Evolutionary conservation across 2,329 filamentous ascomycete genomes (phyloP).

Genomic region (Talaromyces islandicus): DNA sequence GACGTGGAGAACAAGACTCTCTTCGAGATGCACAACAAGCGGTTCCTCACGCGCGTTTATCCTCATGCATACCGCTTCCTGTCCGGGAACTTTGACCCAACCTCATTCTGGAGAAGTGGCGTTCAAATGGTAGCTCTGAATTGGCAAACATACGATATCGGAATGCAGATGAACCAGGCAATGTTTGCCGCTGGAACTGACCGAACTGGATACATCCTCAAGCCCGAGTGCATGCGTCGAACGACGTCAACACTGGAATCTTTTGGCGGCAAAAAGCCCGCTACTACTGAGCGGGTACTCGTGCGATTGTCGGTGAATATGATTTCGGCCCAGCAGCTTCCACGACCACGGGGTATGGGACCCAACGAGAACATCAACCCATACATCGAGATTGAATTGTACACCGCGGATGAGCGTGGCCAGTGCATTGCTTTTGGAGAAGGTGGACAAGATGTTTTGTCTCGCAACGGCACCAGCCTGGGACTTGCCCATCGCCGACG

Average conservation of each 20-base stretch:
- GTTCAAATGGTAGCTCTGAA: conserved; percentile 98
- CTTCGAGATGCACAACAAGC: conserved; percentile 84
- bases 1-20: conserved; percentile 69
- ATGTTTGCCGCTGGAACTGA: conserved; percentile 93
- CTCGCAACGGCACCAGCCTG: conserved; percentile 59
- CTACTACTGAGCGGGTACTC: conserved; percentile 70
- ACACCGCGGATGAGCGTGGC: conserved; percentile 86
- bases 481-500: conserved; percentile 69
- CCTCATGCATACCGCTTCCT: conserved; percentile 74
- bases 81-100: conserved; percentile 91
- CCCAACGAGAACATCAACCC: conserved; percentile 75
- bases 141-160: conserved; percentile 95
- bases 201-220: conserved; percentile 85
- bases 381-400: conserved; percentile 91
- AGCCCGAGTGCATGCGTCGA: conserved; percentile 72
- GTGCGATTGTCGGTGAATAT: conserved; percentile 82
- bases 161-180: conserved; percentile 93
- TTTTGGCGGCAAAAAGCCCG: conserved; percentile 24
- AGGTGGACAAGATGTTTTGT: conserved; percentile 60
- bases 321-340: conserved; percentile 91
- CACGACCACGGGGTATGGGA: conserved; percentile 69
- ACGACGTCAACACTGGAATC: conserved; percentile 18
- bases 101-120: conserved; percentile 88
- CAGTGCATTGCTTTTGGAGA: conserved; percentile 64
- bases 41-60: conserved; percentile 89